A percentile compares a stretch with the other conserved stretches of the same genome.
Conservation (phyloP, 805 yeast species). For the Hanseniaspora vineae region DNA sequence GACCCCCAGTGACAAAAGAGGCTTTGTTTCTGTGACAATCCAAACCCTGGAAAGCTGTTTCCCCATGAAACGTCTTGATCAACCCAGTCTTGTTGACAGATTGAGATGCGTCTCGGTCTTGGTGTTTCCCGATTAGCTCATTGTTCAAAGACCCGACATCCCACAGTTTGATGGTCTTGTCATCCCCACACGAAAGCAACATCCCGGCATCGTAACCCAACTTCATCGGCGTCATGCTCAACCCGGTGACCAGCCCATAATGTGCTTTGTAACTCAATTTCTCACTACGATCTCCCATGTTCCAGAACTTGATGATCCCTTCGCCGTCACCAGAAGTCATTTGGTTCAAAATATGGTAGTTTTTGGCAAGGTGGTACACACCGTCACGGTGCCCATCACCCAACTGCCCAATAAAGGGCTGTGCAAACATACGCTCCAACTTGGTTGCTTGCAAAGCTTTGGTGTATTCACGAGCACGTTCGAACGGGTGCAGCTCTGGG, state of each 20-base stretch:
- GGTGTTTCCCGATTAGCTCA: conserved; percentile 26
- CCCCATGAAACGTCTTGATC: conserved; percentile 69
- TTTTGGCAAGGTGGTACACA: conserved; percentile 75
- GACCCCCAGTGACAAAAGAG: conserved; percentile 85
- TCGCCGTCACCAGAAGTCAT: conserved; percentile 92
- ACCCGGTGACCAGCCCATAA: conserved; percentile 77
- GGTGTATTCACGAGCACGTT: conserved; percentile 92
- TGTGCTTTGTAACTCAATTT: conserved; percentile 74
- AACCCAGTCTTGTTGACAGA: conserved; percentile 37
- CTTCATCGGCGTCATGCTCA: conserved; percentile 50
- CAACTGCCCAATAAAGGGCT: conserved; percentile 89
- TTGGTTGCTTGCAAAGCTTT: conserved; percentile 92
- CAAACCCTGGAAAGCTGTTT: conserved; percentile 68
- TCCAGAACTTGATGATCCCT: conserved; percentile 92
- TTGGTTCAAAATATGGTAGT: conserved; percentile 53
- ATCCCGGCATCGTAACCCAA: conserved; percentile 30
- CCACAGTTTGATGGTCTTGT: conserved; percentile 84
- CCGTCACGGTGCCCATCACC: conserved; percentile 96
- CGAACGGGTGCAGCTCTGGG: conserved; percentile 94
- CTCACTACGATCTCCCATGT: conserved; percentile 59
- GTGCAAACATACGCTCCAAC: conserved; percentile 92
- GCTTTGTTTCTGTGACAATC: conserved; percentile 74
- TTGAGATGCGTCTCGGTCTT: conserved; percentile 8
- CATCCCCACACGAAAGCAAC: conserved; percentile 79
- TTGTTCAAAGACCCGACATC: conserved; percentile 39